These are phyloP conservation scores for Citrus medica DNA, from an alignment of 345 rosid species.

Conservation along the genomic window DNA sequence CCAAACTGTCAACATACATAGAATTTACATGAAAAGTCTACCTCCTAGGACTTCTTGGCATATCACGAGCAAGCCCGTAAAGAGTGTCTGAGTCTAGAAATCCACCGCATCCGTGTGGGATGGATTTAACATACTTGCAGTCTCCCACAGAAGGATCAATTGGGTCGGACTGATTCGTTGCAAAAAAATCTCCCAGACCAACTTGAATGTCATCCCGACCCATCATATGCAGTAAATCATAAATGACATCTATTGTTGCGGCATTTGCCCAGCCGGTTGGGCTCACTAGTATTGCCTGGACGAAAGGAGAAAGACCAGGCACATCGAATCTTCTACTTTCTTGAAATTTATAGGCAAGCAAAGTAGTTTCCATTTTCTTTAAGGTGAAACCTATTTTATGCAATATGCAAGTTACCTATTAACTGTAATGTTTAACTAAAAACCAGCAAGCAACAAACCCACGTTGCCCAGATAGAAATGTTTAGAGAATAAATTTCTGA, in stretches of 20 bases:
- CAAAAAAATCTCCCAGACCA: constrained; percentile 70
- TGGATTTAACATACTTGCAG: constrained; percentile 66
- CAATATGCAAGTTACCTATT: neutral
- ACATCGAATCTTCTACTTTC: constrained; percentile 1
- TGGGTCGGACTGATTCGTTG: constrained; percentile 66
- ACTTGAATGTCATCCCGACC: constrained; percentile 93
- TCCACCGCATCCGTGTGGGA: constrained; percentile 88
- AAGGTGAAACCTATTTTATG: constrained; percentile 10
- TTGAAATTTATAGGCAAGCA: neutral
- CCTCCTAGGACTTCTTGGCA: constrained; percentile 92
- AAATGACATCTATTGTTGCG: constrained; percentile 78
- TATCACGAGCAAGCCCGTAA: constrained; percentile 73
- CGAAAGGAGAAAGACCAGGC: neutral
- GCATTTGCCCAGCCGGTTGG: constrained; percentile 98
- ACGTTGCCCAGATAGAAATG: neutral
- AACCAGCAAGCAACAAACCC: neutral
- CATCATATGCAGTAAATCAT: constrained; percentile 96
- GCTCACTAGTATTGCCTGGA: constrained; percentile 76
- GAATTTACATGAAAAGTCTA: neutral
- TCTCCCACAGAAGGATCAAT: constrained; percentile 51
- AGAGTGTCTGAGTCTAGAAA: constrained; percentile 86
- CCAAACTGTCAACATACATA: neutral
- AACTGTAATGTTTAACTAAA: neutral
- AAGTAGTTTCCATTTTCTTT: constrained; percentile 11
- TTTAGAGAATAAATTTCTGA: neutral